A percentile compares a stretch with the other conserved stretches of the same genome.
Evolutionary conservation across 2,329 filamentous ascomycete genomes (phyloP).

Genomic region (Teratosphaeria pseudoeucalypti): DNA sequence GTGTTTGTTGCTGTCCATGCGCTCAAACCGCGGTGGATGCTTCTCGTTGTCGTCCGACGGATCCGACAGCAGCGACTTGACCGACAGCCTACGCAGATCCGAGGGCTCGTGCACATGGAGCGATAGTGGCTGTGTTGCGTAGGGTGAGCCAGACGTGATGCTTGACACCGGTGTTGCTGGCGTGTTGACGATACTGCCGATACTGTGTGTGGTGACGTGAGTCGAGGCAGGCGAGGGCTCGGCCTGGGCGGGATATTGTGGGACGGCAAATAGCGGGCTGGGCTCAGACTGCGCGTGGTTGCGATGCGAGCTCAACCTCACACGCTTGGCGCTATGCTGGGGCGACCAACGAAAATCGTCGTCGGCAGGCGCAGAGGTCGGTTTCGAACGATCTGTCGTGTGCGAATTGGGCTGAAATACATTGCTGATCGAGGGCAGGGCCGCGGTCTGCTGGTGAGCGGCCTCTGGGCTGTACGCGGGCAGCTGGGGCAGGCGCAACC

Average conservation of each 20-base stretch:
- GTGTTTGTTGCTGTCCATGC: conserved; percentile 3
- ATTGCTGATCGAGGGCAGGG: background rate
- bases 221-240: conserved; percentile 28
- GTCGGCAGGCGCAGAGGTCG: conserved; percentile 8
- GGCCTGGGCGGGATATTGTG: conserved; percentile 15
- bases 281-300: conserved; percentile 5
- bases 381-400: conserved; percentile 7
- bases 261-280: conserved; percentile 17
- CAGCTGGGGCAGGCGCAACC: conserved; percentile 5
- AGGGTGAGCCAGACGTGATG: conserved; percentile 18
- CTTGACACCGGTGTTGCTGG: conserved; percentile 35
- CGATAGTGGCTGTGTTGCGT: conserved; percentile 7
- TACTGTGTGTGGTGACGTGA: conserved; percentile 29
- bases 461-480: background rate
- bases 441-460: background rate
- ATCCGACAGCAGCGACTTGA: conserved; percentile 53
- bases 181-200: conserved; percentile 28
- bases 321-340: conserved; percentile 28
- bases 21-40: conserved; percentile 4
- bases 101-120: conserved; percentile 26
- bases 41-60: conserved; percentile 29
- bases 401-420: conserved; percentile 3
- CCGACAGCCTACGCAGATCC: conserved; percentile 48
- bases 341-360: conserved; percentile 24
- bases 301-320: conserved; percentile 20